A percentile compares a stretch with the other conserved stretches of the same genome.
Conservation (phyloP, 495 filamentous ascomycete genomes). For the Staphylotrichum tortipilum region DNA sequence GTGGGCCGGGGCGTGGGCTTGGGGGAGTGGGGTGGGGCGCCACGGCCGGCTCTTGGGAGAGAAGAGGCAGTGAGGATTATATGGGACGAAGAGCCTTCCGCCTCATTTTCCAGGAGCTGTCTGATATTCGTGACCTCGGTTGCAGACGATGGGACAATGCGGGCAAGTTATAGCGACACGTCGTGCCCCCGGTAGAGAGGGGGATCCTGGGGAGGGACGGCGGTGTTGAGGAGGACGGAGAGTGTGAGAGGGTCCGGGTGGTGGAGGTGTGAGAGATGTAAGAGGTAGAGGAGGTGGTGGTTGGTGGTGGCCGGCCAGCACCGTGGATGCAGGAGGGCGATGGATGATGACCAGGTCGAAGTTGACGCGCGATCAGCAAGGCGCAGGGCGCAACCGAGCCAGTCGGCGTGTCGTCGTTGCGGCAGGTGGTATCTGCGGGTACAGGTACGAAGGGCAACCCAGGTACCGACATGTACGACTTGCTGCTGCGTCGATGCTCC, state of each 20-base stretch:
- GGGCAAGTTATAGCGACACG: constrained; percentile 19
- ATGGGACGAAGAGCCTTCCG: constrained; percentile 13
- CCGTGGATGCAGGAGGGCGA: constrained; percentile 20
- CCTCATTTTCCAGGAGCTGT: constrained; percentile 21
- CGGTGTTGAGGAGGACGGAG: constrained; percentile 15
- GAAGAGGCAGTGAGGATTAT: constrained; percentile 17
- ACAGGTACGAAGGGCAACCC: constrained; percentile 26
- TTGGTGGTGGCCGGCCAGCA: constrained; percentile 16
- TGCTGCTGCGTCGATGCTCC: constrained; percentile 17
- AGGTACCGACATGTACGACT: constrained; percentile 26
- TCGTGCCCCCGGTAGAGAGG: constrained; percentile 9
- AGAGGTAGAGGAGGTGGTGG: no score
- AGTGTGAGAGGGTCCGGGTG: no score
- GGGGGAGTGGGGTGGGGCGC: constrained; percentile 4
- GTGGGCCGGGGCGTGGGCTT: background rate
- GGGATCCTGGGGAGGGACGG: constrained; percentile 5
- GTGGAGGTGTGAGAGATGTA: no score
- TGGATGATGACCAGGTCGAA: constrained; percentile 18
- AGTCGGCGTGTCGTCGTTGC: constrained; percentile 11
- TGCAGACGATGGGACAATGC: constrained; percentile 9
- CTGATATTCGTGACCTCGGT: constrained; percentile 2
- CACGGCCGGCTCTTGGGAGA: constrained; percentile 2
- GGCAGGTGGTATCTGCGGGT: constrained; percentile 19
- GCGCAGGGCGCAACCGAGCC: constrained; percentile 19
- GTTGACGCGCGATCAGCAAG: constrained; percentile 25